phyloP scores from a whole-genome alignment of 1,284 basidiomycete species.

The Waitea zeae region DNA sequence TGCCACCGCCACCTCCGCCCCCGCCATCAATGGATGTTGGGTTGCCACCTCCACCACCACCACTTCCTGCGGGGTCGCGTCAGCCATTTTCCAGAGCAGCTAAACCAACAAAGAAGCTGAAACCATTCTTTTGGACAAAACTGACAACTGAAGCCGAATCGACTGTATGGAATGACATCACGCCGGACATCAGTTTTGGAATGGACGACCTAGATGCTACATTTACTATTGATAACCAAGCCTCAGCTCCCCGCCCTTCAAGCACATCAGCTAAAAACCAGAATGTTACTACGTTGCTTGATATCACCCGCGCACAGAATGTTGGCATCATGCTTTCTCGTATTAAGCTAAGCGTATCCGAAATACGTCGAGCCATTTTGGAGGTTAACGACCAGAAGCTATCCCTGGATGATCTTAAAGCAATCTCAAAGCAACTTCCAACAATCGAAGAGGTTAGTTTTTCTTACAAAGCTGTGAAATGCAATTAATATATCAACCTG shows the following conservation, averaged over 20 bases:
- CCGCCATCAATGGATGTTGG: constrained; percentile 9
- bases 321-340: constrained; percentile 73
- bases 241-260: constrained; percentile 22
- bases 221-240: constrained; percentile 43
- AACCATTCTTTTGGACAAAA: constrained; percentile 89
- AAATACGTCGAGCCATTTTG: constrained; percentile 53
- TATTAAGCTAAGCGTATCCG: constrained; percentile 44
- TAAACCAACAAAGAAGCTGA: constrained; percentile 43
- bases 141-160: constrained; percentile 24
- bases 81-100: constrained; percentile 13
- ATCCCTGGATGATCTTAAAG: constrained; percentile 54
- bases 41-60: constrained; percentile 12
- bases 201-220: constrained; percentile 60
- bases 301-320: constrained; percentile 74
- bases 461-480: not conserved
- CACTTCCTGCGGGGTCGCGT: constrained; percentile 10
- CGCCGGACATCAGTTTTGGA: constrained; percentile 25
- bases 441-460: constrained; percentile 54
- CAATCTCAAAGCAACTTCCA: constrained; percentile 58
- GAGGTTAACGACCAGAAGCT: constrained; percentile 51
- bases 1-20: constrained; percentile 19
- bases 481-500: not conserved
- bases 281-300: constrained; percentile 52
- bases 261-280: constrained; percentile 29
- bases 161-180: constrained; percentile 54